These are phyloP conservation scores for Trematosphaeria pertusa DNA, from an alignment of 2,329 filamentous ascomycete species.

Conservation along the genomic window DNA sequence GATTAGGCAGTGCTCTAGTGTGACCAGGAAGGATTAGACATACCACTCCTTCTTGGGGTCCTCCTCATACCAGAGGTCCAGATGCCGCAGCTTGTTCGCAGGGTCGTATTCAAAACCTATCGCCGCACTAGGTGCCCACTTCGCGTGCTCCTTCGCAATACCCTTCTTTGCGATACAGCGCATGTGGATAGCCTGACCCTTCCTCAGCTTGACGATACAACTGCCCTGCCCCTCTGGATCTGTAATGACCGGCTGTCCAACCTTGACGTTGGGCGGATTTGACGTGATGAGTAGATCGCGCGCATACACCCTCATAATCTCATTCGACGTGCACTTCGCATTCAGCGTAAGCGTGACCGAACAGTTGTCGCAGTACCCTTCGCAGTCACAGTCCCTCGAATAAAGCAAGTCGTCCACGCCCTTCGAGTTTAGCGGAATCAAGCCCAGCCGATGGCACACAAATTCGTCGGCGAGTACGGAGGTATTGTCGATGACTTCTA, in stretches of 20 bases:
- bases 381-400: slow-evolving; percentile 94
- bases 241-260: slow-evolving; percentile 82
- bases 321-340: slow-evolving; percentile 82
- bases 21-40: slow-evolving; percentile 41
- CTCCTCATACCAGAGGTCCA: slow-evolving; percentile 96
- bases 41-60: slow-evolving; percentile 85
- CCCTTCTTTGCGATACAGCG: slow-evolving; percentile 97
- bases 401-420: slow-evolving; percentile 84
- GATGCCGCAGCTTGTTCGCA: slow-evolving; percentile 91
- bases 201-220: slow-evolving; percentile 88
- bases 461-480: slow-evolving; percentile 98
- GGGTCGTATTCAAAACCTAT: slow-evolving; percentile 98
- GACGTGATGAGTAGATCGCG: slow-evolving; percentile 80
- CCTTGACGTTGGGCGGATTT: slow-evolving; percentile 72
- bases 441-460: slow-evolving; percentile 87
- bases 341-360: slow-evolving; percentile 84
- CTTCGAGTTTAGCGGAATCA: slow-evolving; percentile 86
- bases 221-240: slow-evolving; percentile 83
- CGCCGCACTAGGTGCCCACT: slow-evolving; percentile 92
- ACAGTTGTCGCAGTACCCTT: slow-evolving; percentile 92
- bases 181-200: slow-evolving; percentile 87
- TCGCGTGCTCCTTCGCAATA: slow-evolving; percentile 97
- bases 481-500: slow-evolving; percentile 91
- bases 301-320: slow-evolving; percentile 93
- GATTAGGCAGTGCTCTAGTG: background rate